Evolutionary conservation across 495 filamentous ascomycete species (phyloP).

Genomic region (Daldinia caldariorum): DNA sequence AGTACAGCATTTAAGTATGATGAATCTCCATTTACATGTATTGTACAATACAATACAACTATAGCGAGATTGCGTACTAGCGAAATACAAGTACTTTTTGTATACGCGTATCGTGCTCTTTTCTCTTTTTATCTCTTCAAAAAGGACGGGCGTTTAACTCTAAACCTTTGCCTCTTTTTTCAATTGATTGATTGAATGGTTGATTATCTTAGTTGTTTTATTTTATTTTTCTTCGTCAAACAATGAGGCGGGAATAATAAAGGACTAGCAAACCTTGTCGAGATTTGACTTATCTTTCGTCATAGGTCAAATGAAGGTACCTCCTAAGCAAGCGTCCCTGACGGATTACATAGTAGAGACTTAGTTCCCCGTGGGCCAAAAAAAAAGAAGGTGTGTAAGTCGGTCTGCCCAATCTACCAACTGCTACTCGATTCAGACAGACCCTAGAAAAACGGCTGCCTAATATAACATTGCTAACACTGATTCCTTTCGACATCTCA

Average conservation of each 20-base stretch:
- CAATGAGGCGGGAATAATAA: not conserved
- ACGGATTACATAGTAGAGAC: constrained; percentile 5
- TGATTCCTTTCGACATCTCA: constrained; percentile 19
- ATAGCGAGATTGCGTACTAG: not conserved
- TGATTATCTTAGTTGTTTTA: not conserved
- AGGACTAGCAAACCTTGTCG: not conserved
- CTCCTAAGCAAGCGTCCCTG: constrained; percentile 32
- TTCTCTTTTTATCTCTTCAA: constrained; percentile 1
- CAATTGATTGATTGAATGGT: not conserved
- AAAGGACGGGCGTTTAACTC: not conserved
- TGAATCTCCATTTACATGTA: constrained; percentile 14
- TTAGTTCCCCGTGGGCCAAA: constrained; percentile 13
- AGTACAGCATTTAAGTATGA: constrained; percentile 28
- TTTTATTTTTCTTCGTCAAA: not conserved
- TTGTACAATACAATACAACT: constrained; percentile 21
- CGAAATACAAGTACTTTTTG: constrained; percentile 5
- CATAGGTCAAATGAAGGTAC: not conserved
- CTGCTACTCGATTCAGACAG: constrained; percentile 22
- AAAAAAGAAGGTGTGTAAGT: constrained; percentile 10
- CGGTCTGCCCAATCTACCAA: not conserved
- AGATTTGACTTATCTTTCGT: not conserved
- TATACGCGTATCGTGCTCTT: not conserved
- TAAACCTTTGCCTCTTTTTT: not conserved
- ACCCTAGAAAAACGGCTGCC: constrained; percentile 5
- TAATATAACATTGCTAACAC: constrained; percentile 17